Conservation (phyloP, 1,139 yeast species). For the Saccharomyces hybrid region DNA sequence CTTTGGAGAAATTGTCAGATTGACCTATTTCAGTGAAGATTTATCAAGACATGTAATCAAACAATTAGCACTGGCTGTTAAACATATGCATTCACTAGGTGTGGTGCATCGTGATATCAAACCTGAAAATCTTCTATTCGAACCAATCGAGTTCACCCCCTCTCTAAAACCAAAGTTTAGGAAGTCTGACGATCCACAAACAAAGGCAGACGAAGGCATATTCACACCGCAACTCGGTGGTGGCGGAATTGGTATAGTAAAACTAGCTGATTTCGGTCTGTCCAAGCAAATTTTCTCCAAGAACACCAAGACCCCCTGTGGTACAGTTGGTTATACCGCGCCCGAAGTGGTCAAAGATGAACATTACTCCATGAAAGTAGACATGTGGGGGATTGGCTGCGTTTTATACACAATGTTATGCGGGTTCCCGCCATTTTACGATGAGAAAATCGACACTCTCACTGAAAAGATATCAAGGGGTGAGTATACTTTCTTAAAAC, state of each 20-base stretch:
- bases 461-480: constrained; percentile 81
- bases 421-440: constrained; percentile 96
- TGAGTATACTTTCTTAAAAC: constrained; percentile 71
- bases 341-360: constrained; percentile 90
- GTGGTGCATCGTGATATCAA: constrained; percentile 93
- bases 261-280: constrained; percentile 87
- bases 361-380: constrained; percentile 81
- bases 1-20: constrained; percentile 85
- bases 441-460: constrained; percentile 72
- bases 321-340: constrained; percentile 87
- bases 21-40: constrained; percentile 83
- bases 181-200: constrained; percentile 60
- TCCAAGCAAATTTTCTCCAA: constrained; percentile 71
- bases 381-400: constrained; percentile 95
- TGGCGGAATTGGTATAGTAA: constrained; percentile 80
- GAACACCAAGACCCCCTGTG: constrained; percentile 78
- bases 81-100: constrained; percentile 74
- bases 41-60: constrained; percentile 74
- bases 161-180: constrained; percentile 45
- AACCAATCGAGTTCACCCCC: constrained; percentile 61
- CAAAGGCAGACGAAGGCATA: constrained; percentile 80
- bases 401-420: constrained; percentile 81
- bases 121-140: constrained; percentile 84
- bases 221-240: constrained; percentile 75
- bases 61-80: constrained; percentile 77